Percentiles rank a stretch among this genome's conserved stretches.
These are phyloP conservation scores for Ramalina peruviana DNA, from an alignment of 495 filamentous ascomycete species.

Conservation along the genomic window DNA sequence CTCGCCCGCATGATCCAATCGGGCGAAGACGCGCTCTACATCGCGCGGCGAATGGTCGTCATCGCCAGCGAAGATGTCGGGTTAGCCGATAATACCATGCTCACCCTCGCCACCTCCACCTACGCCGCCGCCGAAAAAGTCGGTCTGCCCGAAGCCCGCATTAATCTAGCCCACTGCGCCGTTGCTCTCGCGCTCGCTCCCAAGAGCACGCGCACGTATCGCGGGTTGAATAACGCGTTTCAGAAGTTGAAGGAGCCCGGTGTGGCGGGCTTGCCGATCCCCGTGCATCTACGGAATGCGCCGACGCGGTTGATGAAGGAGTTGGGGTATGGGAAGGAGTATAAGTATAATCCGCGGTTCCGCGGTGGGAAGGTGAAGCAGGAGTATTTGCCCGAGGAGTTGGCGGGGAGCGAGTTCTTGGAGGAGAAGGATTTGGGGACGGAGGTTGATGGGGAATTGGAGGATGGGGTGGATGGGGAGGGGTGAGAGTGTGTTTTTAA, in stretches of 20 bases:
- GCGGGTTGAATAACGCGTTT: conserved; percentile 66
- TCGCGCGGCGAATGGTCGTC: conserved; percentile 82
- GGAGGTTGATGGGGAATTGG: conserved; percentile 51
- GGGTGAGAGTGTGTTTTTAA: not conserved
- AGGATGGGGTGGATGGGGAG: not conserved
- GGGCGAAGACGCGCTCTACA: conserved; percentile 85
- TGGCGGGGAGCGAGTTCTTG: conserved; percentile 58
- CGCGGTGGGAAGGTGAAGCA: conserved; percentile 71
- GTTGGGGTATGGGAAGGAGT: conserved; percentile 65
- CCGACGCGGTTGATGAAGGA: conserved; percentile 89
- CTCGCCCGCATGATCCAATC: conserved; percentile 91
- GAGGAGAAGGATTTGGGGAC: conserved; percentile 72
- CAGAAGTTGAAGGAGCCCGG: conserved; percentile 65
- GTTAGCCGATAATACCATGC: conserved; percentile 73
- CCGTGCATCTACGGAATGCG: conserved; percentile 80
- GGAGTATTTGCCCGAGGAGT: conserved; percentile 70
- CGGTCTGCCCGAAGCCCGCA: conserved; percentile 87
- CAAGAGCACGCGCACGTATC: conserved; percentile 78
- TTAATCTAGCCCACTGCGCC: conserved; percentile 76
- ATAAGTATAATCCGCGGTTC: conserved; percentile 94
- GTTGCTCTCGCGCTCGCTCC: conserved; percentile 69
- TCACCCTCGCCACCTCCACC: conserved; percentile 70
- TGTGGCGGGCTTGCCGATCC: conserved; percentile 63
- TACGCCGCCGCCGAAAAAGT: conserved; percentile 79
- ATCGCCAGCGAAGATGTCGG: conserved; percentile 88